phyloP scores from a whole-genome alignment of 768 basidiomycete genomes.

The Suillus decipiens region DNA sequence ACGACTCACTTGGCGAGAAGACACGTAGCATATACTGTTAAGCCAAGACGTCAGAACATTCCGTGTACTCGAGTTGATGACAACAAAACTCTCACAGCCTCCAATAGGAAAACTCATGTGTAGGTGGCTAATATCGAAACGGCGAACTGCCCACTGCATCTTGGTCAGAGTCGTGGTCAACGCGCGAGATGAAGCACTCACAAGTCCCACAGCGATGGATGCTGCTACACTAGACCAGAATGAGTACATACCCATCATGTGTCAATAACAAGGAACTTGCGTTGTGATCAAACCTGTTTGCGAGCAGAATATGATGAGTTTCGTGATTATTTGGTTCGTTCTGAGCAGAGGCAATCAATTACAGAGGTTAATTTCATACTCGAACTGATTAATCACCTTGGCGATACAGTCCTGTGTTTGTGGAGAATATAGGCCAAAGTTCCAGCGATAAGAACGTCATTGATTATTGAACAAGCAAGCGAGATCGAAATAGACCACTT shows the following conservation, averaged over 20 bases:
- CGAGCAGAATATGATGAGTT: conserved; percentile 20
- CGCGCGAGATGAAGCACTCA: conserved; percentile 11
- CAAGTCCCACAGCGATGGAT: conserved; percentile 18
- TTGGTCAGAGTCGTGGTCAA: not conserved
- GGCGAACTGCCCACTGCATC: conserved; percentile 21
- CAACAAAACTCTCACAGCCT: conserved; percentile 20
- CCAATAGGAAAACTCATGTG: conserved; percentile 28
- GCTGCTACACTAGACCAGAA: conserved; percentile 17
- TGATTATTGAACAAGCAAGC: conserved; percentile 23
- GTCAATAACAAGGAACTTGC: conserved; percentile 10
- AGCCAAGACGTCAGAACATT: not conserved
- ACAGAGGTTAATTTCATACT: not conserved
- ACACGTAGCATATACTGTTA: conserved; percentile 29
- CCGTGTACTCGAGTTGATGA: not conserved
- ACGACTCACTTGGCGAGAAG: conserved; percentile 30
- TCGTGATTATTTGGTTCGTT: conserved; percentile 18
- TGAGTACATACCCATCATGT: not conserved
- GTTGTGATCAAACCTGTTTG: conserved; percentile 32
- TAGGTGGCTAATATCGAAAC: conserved; percentile 22
- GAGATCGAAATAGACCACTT: conserved; percentile 26
- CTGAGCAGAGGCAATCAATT: conserved; percentile 8
- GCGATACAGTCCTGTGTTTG: conserved; percentile 10
- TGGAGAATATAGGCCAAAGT: conserved; percentile 21
- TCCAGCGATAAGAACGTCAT: conserved; percentile 26
- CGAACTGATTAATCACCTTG: conserved; percentile 15